Evolutionary conservation across 805 yeast genomes (phyloP).

Genomic region (Ogataea glucozyma): DNA sequence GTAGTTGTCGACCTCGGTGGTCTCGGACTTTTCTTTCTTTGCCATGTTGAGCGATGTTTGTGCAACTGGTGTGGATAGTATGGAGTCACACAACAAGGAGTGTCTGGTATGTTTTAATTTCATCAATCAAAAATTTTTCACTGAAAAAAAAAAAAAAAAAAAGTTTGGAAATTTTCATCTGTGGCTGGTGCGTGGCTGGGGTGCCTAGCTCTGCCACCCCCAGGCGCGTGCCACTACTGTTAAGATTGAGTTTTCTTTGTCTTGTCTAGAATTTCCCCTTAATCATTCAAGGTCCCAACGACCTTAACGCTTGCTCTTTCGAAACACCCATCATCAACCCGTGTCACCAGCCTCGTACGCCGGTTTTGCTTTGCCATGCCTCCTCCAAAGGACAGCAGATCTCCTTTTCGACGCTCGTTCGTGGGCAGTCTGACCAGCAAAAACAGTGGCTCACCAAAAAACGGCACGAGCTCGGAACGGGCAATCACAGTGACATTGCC

Average conservation of each 20-base stretch:
- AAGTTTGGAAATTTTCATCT: constrained; percentile 5
- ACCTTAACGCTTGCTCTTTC: too few relatives aligned
- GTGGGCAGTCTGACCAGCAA: constrained; percentile 3
- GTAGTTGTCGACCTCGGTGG: constrained; percentile 70
- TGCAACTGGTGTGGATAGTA: not conserved
- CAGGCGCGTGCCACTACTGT: not conserved
- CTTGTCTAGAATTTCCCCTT: too few relatives aligned
- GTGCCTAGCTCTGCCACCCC: constrained; percentile 5
- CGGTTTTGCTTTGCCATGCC: too few relatives aligned
- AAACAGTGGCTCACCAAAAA: constrained; percentile 1
- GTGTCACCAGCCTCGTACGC: not conserved
- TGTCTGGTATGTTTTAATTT: not conserved
- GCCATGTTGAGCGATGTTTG: constrained; percentile 33
- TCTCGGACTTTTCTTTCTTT: constrained; percentile 44
- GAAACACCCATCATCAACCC: not conserved
- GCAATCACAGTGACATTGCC: constrained; percentile 7
- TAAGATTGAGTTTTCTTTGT: too few relatives aligned
- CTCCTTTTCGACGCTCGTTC: constrained; percentile 4
- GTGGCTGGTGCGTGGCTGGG: not conserved
- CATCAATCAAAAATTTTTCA: constrained; percentile 5
- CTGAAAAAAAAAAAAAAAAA: constrained; percentile 10
- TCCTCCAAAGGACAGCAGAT: constrained; percentile 2
- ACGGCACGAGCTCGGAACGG: not conserved
- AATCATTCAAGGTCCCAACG: too few relatives aligned
- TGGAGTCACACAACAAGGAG: not conserved